Evolutionary conservation across 768 basidiomycete genomes (phyloP).

Genomic region (Myochromella boudieri): DNA sequence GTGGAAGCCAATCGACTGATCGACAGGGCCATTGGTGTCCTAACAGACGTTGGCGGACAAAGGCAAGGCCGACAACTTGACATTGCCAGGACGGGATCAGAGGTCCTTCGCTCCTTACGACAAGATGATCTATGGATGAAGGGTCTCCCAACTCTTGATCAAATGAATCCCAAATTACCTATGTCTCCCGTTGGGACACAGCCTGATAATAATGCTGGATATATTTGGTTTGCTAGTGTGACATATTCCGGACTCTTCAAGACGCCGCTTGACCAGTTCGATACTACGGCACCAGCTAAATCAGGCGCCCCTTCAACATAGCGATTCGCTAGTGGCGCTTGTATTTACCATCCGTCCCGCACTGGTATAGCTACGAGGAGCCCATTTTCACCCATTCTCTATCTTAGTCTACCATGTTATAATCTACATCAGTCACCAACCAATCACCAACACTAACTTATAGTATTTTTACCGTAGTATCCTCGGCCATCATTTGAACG

Average conservation of each 20-base stretch:
- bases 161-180: neutral
- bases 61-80: constrained; percentile 36
- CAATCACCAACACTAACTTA: too few species aligned
- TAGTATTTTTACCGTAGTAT: too few species aligned
- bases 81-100: constrained; percentile 37
- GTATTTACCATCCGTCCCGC: too few species aligned
- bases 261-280: neutral
- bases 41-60: constrained; percentile 32
- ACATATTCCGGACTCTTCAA: constrained; percentile 6
- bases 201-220: constrained; percentile 1
- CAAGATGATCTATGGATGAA: constrained; percentile 25
- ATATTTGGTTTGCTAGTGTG: constrained; percentile 12
- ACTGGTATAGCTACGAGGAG: too few species aligned
- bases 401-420: too few species aligned
- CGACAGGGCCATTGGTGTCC: constrained; percentile 35
- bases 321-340: neutral
- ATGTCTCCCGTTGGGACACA: neutral
- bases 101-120: constrained; percentile 34
- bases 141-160: neutral
- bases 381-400: too few species aligned
- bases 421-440: too few species aligned
- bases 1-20: constrained; percentile 36
- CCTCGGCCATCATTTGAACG: too few species aligned
- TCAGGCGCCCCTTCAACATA: too few species aligned
- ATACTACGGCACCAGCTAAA: neutral